A percentile compares a stretch with the other conserved stretches of the same genome.
These are phyloP conservation scores for Smallanthus sonchifolius DNA, from an alignment of 129 eudicot species.

Conservation along the genomic window DNA sequence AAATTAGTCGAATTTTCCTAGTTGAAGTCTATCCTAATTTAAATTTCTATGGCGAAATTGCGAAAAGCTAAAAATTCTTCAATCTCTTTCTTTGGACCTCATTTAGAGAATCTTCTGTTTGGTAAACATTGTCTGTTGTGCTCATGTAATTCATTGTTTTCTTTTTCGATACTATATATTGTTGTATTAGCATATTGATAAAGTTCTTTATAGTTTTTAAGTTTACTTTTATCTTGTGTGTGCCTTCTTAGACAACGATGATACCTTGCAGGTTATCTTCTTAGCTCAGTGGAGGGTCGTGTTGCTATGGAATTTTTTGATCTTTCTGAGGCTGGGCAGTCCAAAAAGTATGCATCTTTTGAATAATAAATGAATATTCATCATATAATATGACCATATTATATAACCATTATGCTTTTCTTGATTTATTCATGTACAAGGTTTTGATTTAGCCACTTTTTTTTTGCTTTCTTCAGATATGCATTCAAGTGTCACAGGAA, in stretches of 20 bases:
- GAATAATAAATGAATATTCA: neutral
- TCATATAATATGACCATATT: neutral
- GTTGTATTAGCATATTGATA: too few relatives aligned
- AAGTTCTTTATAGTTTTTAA: too few relatives aligned
- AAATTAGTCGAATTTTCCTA: too few relatives aligned
- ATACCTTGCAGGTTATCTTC: conserved; percentile 79
- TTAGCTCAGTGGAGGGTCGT: conserved; percentile 92
- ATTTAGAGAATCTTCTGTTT: neutral
- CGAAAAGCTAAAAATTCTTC: neutral
- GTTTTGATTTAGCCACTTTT: neutral
- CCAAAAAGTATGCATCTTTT: conserved; percentile 54
- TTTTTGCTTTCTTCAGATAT: conserved; percentile 44
- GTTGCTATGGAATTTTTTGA: conserved; percentile 93
- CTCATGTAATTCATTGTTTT: too few relatives aligned
- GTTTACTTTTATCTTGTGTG: neutral
- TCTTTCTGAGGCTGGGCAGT: conserved; percentile 78
- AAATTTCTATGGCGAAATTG: neutral
- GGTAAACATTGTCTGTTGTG: neutral
- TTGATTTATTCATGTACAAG: neutral
- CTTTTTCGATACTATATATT: too few relatives aligned
- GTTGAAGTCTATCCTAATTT: neutral
- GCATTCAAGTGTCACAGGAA: conserved; percentile 95
- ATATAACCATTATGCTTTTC: neutral
- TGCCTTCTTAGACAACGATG: neutral
- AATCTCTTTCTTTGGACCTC: neutral